phyloP scores from a whole-genome alignment of 1,284 basidiomycete species.

The Sparassis latifolia region DNA sequence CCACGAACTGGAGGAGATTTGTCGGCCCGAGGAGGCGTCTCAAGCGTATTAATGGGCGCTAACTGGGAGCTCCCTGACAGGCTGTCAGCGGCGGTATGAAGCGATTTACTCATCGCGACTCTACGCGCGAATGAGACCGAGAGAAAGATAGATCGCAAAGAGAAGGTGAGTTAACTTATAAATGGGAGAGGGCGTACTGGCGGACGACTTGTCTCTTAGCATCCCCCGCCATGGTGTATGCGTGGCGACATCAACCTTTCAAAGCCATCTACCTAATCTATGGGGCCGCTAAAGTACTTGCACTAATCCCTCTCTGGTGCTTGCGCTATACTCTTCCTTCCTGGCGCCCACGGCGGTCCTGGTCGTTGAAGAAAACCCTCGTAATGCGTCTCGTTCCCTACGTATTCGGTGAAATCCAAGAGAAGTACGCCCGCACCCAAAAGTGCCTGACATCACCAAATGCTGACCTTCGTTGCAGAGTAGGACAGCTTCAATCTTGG shows the following conservation, averaged over 20 bases:
- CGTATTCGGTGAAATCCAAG: conserved; percentile 2
- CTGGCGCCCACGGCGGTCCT: background rate
- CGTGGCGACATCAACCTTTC: background rate
- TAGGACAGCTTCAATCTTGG: background rate
- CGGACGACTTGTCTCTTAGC: too few relatives aligned
- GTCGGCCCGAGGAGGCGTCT: too few relatives aligned
- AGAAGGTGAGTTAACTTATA: too few relatives aligned
- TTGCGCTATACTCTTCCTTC: background rate
- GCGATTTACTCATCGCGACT: too few relatives aligned
- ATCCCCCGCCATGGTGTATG: background rate
- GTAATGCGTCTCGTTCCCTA: background rate
- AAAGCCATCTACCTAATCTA: background rate
- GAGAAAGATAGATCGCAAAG: too few relatives aligned
- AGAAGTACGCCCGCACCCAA: background rate
- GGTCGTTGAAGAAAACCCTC: conserved; percentile 1
- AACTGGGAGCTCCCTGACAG: too few relatives aligned
- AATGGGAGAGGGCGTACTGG: too few relatives aligned
- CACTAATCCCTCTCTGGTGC: background rate
- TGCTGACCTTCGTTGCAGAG: background rate
- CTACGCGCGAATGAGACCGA: too few relatives aligned
- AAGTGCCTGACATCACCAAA: background rate
- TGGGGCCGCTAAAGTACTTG: background rate
- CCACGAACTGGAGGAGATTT: too few relatives aligned
- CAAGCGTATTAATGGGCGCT: too few relatives aligned
- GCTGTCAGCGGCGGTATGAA: too few relatives aligned